Base-by-base conservation (phyloP, 176 grass and related monocot genomes). In the Lolium perenne region DNA sequence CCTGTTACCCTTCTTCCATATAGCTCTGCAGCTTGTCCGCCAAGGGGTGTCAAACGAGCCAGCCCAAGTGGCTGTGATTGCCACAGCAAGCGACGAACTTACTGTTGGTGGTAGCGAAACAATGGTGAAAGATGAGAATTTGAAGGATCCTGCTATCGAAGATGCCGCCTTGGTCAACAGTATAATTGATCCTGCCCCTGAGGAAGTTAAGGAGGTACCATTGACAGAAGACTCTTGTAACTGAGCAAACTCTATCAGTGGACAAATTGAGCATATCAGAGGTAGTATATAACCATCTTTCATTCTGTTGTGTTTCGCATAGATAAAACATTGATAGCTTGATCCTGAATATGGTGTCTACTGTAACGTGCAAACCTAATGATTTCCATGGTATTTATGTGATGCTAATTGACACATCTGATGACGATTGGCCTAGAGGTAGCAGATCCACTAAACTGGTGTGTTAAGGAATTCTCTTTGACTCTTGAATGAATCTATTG, bases 21-120 rank as follows among this genome's bases (percentile, higher is more conserved):
- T 97, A 85, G 94, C 94, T 92, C 80, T 97, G 63, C 88, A 89
- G 76, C 92, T 97, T 64, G 94, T 97, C 80, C 94, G 94, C 60
- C 87, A 86, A 90, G 92, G 90, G 11, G 88, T 89, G 22, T 87
- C 92, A 71, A 90, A 92, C 74, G 82, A 90, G 21, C 71, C 87
- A 82, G 74, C 68, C 66, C 61, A 85, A 81, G 88, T 90, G 54
- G 71, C 79, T 80, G 45, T 60, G n/a, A 72, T 74, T 35, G 66
- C 82, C 58, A 79, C 85, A 74, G 51, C 18, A 54, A 83, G 54
- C 1, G 83, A 83, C 84, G 86, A 88, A 85, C 70, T 83, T 80
- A 64, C 49, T 62, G 54, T 23, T 51, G 55, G 11, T 85, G 90
- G 84, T 76, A 54, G 38, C 45, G 32, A 40, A 22, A 77, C 66